Conservation (phyloP, 2,329 filamentous ascomycete genomes). For the Talaromyces amestolkiae region DNA sequence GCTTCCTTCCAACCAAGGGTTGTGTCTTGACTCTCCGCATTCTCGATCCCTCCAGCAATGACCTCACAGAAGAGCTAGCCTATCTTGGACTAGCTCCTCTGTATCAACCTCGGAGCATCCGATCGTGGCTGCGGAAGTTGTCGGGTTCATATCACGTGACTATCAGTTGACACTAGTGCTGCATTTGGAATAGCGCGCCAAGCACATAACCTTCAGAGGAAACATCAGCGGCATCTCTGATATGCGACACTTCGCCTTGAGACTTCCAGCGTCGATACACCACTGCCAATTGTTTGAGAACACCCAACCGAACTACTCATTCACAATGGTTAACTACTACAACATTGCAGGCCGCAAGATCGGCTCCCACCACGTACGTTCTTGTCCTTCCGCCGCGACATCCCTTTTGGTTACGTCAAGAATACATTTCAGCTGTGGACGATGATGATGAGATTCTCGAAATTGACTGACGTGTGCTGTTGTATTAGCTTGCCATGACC, state of each 20-base stretch:
- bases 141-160: slow-evolving; percentile 15
- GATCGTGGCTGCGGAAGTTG: slow-evolving; percentile 13
- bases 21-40: slow-evolving; percentile 5
- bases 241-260: slow-evolving; percentile 3
- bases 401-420: slow-evolving; percentile 15
- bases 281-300: slow-evolving; percentile 9
- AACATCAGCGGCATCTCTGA: slow-evolving; percentile 9
- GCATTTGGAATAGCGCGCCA: slow-evolving; percentile 15
- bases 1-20: not conserved
- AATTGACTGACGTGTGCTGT: not conserved
- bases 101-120: not conserved
- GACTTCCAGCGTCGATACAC: not conserved
- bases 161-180: slow-evolving; percentile 9
- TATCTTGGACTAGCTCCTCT: not conserved
- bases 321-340: slow-evolving; percentile 52
- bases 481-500: slow-evolving; percentile 58
- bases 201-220: slow-evolving; percentile 15
- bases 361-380: slow-evolving; percentile 53
- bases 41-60: slow-evolving; percentile 3
- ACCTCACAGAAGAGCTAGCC: slow-evolving; percentile 19
- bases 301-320: slow-evolving; percentile 23
- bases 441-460: not conserved
- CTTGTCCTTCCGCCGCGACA: slow-evolving; percentile 9
- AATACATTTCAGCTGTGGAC: slow-evolving; percentile 17
- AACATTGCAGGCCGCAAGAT: slow-evolving; percentile 52